These are phyloP conservation scores for Ophiosphaerella narmari DNA, from an alignment of 2,329 filamentous ascomycete genomes.

Conservation along the genomic window DNA sequence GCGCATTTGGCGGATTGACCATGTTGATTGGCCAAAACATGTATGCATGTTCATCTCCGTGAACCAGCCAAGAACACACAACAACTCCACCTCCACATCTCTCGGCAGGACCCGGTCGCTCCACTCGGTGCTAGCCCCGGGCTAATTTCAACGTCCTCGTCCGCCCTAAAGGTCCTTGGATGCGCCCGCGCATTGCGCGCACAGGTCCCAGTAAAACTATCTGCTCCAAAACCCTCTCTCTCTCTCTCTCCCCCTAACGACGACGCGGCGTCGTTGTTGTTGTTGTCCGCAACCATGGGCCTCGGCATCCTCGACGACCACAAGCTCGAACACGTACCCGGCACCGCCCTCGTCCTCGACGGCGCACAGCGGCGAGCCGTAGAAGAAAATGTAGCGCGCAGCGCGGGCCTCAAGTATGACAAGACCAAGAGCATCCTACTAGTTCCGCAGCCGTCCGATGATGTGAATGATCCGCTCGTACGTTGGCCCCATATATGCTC, in stretches of 20 bases:
- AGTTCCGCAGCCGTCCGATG: constrained; percentile 87
- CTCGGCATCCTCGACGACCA: constrained; percentile 74
- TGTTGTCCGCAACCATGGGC: constrained; percentile 57
- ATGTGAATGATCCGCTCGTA: constrained; percentile 85
- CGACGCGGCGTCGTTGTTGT: too few species aligned
- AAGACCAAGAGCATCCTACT: constrained; percentile 74
- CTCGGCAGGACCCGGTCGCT: not conserved
- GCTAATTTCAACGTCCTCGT: too few species aligned
- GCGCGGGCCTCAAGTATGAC: constrained; percentile 71
- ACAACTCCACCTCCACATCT: constrained; percentile 1
- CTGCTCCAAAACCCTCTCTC: not conserved
- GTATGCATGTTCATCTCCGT: not conserved
- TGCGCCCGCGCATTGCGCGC: not conserved
- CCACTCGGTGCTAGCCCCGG: too few species aligned
- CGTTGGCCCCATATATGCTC: not conserved
- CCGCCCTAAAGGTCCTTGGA: not conserved
- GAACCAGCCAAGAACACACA: not conserved
- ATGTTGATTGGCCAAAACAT: too few species aligned
- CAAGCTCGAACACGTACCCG: constrained; percentile 70
- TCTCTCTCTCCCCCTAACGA: not conserved
- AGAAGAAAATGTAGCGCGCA: constrained; percentile 33
- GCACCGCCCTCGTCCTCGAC: constrained; percentile 50
- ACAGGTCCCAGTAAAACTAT: too few species aligned
- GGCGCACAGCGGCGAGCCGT: constrained; percentile 30
- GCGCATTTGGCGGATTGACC: too few species aligned